These are phyloP conservation scores for Calycina marina DNA, from an alignment of 2,329 filamentous ascomycete genomes.

Conservation along the genomic window DNA sequence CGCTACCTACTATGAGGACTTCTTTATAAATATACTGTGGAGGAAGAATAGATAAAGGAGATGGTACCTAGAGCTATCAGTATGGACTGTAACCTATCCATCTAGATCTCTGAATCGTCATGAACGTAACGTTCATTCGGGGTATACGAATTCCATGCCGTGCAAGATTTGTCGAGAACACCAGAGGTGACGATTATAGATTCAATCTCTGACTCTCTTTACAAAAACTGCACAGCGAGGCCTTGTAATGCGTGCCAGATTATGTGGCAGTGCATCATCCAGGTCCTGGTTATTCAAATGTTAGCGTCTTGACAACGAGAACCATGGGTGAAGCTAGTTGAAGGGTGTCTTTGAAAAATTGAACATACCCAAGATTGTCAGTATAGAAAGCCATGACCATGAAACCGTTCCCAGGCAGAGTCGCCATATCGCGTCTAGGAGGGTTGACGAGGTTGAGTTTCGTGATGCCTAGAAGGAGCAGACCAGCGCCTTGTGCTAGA, in stretches of 20 bases:
- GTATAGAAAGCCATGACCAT: constrained; percentile 10
- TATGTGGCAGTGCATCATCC: constrained; percentile 17
- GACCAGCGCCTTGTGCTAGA: constrained; percentile 29
- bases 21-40: no score
- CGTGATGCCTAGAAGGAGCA: constrained; percentile 15
- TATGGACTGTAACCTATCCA: no score
- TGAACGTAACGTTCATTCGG: constrained; percentile 1
- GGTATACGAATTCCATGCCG: constrained; percentile 3
- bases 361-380: constrained; percentile 11
- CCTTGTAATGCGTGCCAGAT: constrained; percentile 27
- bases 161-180: constrained; percentile 5
- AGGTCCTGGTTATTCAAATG: constrained; percentile 1
- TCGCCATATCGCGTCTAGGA: constrained; percentile 34
- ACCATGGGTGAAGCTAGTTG: background rate
- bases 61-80: no score
- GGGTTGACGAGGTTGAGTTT: constrained; percentile 26
- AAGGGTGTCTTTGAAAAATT: background rate
- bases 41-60: no score
- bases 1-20: no score
- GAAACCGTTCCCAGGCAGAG: constrained; percentile 22
- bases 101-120: constrained; percentile 8
- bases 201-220: constrained; percentile 16
- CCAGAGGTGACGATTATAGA: constrained; percentile 1
- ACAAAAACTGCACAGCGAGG: constrained; percentile 33
- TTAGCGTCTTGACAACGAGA: background rate